A percentile compares a stretch with the other conserved stretches of the same genome.
Conservation (phyloP, 1,284 basidiomycete genomes). For the Melanopsichium pennsylvanicum region DNA sequence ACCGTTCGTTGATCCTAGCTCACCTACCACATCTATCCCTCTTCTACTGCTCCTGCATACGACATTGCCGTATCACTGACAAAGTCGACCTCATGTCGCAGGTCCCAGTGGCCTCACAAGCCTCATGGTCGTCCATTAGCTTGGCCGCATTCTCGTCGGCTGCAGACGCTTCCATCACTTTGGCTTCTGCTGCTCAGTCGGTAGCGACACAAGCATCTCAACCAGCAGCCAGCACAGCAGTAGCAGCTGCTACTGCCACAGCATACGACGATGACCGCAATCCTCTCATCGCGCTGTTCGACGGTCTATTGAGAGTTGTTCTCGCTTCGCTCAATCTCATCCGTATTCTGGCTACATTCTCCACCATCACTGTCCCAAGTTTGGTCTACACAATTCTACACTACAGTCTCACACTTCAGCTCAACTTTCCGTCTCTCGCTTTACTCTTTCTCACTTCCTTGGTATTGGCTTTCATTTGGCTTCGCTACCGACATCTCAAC, state of each 20-base stretch:
- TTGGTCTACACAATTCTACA: conserved; percentile 57
- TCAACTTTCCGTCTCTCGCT: conserved; percentile 60
- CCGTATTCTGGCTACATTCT: conserved; percentile 51
- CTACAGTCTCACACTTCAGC: conserved; percentile 63
- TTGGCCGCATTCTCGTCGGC: conserved; percentile 10
- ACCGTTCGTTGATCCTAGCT: neutral
- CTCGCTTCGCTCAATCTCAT: conserved; percentile 58
- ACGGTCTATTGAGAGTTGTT: conserved; percentile 48
- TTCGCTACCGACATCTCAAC: conserved; percentile 62
- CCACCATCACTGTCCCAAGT: conserved; percentile 59
- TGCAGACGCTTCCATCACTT: conserved; percentile 4
- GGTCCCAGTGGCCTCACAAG: conserved; percentile 19
- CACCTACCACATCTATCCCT: neutral
- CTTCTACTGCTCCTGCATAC: neutral
- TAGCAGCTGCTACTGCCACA: conserved; percentile 8
- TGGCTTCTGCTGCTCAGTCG: conserved; percentile 2
- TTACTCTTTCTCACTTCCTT: conserved; percentile 49
- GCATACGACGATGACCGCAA: conserved; percentile 37
- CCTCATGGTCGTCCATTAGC: conserved; percentile 24
- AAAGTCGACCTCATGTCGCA: conserved; percentile 29
- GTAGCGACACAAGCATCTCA: neutral
- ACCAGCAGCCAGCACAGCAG: conserved; percentile 3
- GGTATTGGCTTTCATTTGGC: conserved; percentile 66
- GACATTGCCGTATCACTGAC: neutral
- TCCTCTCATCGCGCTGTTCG: conserved; percentile 44